Percentiles rank a stretch among this genome's conserved stretches.
Evolutionary conservation across 768 basidiomycete genomes (phyloP).

Genomic region (Suillus sp.): DNA sequence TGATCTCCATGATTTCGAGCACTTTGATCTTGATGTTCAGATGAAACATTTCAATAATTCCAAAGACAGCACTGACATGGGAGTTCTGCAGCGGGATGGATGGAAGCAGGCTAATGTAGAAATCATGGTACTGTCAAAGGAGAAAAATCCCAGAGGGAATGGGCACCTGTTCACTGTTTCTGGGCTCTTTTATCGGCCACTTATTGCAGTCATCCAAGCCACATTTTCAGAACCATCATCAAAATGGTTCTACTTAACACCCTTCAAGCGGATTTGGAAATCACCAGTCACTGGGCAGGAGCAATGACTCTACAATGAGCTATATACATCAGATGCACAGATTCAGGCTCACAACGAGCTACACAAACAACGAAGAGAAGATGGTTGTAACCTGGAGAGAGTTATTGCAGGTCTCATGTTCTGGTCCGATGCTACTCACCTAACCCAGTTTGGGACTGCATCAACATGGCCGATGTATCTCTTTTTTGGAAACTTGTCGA

Average conservation of each 20-base stretch:
- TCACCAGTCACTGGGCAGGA: constrained; percentile 12
- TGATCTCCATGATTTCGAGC: constrained; percentile 20
- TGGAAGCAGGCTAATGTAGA: neutral
- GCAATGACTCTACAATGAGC: constrained; percentile 27
- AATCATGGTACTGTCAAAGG: neutral
- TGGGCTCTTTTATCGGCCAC: constrained; percentile 28
- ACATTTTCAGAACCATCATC: constrained; percentile 23
- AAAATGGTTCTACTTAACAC: constrained; percentile 30
- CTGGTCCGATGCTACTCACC: constrained; percentile 2
- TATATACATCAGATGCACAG: constrained; percentile 37
- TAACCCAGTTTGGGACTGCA: constrained; percentile 34
- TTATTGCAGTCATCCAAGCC: constrained; percentile 24
- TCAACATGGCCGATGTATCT: constrained; percentile 45
- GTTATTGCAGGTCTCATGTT: constrained; percentile 13
- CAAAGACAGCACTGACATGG: neutral
- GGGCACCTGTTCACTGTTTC: constrained; percentile 20
- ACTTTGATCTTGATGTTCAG: constrained; percentile 14
- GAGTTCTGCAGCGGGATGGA: neutral
- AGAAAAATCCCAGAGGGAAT: neutral
- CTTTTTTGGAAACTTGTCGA: constrained; percentile 42
- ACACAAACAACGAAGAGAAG: constrained; percentile 28
- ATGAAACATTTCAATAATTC: neutral
- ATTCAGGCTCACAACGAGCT: constrained; percentile 32
- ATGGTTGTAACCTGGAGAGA: constrained; percentile 18
- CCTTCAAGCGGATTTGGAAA: constrained; percentile 30